phyloP scores from a whole-genome alignment of 257 asterid genomes.

The Primulina huaijiensis region DNA sequence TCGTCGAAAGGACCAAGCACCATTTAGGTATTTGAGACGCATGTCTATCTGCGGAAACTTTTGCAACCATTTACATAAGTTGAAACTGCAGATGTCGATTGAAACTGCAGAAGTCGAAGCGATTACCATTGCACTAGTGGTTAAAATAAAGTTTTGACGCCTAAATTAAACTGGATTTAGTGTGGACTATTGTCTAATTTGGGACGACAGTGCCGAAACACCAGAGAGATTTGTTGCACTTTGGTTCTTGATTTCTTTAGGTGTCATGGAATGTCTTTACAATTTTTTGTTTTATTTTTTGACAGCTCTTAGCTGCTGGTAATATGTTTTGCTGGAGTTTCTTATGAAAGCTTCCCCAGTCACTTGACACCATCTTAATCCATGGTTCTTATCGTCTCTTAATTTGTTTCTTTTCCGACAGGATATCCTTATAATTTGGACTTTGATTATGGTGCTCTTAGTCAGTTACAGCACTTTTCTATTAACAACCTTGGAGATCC shows the following conservation, averaged over 20 bases:
- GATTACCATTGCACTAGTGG: too few relatives aligned
- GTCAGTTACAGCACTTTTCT: slow-evolving; percentile 88
- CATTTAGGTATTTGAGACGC: slow-evolving; percentile 62
- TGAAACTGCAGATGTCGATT: too few relatives aligned
- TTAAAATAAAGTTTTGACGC: too few relatives aligned
- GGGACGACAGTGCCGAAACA: too few relatives aligned
- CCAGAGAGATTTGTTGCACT: too few relatives aligned
- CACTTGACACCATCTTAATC: neutral
- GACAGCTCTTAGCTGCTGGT: neutral
- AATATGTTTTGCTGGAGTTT: slow-evolving; percentile 3
- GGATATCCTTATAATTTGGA: slow-evolving; percentile 96
- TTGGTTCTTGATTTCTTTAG: too few relatives aligned
- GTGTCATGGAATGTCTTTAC: neutral
- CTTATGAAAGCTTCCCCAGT: slow-evolving; percentile 1
- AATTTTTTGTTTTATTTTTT: neutral
- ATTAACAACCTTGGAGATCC: slow-evolving; percentile 95
- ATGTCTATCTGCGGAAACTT: neutral
- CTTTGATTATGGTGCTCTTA: slow-evolving; percentile 88
- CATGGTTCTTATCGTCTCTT: slow-evolving; percentile 4
- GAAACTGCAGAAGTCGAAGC: too few relatives aligned
- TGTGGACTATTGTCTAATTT: too few relatives aligned
- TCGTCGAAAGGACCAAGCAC: slow-evolving; percentile 76
- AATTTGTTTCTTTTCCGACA: slow-evolving; percentile 32
- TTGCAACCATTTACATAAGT: neutral
- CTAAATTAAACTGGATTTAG: too few relatives aligned